These are phyloP conservation scores for Sugiyamaella chiloensis DNA, from an alignment of 805 yeast genomes.

Conservation along the genomic window DNA sequence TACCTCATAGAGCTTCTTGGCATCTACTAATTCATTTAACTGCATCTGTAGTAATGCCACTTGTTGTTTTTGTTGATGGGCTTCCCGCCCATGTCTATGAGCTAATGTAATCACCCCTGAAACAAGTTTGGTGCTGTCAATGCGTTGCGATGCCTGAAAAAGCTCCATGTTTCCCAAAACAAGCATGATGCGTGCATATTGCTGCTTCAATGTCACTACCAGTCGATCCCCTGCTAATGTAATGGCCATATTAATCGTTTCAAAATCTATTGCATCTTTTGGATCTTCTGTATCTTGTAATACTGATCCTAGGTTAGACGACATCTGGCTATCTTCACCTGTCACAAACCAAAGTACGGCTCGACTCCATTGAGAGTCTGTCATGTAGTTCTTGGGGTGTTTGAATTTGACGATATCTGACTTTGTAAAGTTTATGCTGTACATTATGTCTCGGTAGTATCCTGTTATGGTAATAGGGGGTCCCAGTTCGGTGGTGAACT, in stretches of 20 bases:
- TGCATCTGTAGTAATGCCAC: constrained; percentile 12
- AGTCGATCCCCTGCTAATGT: neutral
- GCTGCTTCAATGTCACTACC: neutral
- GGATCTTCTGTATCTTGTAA: neutral
- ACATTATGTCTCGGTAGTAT: no score
- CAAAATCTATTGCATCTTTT: neutral
- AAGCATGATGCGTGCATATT: neutral
- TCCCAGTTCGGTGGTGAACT: no score
- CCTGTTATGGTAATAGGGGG: no score
- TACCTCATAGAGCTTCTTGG: constrained; percentile 18
- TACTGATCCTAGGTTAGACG: no score
- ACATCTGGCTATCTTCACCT: no score
- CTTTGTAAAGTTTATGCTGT: neutral
- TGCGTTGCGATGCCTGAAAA: neutral
- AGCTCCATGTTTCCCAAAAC: neutral
- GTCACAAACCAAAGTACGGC: neutral
- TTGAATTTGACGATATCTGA: neutral
- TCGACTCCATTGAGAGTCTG: neutral
- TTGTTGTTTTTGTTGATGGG: neutral
- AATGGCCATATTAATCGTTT: neutral
- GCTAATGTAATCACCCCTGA: neutral
- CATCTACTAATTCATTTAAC: constrained; percentile 14
- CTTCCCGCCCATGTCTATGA: neutral
- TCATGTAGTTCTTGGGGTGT: neutral
- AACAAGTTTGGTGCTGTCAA: neutral